Base-by-base conservation (phyloP, 2,329 filamentous ascomycete species). In the Coleophoma cylindrospora region DNA sequence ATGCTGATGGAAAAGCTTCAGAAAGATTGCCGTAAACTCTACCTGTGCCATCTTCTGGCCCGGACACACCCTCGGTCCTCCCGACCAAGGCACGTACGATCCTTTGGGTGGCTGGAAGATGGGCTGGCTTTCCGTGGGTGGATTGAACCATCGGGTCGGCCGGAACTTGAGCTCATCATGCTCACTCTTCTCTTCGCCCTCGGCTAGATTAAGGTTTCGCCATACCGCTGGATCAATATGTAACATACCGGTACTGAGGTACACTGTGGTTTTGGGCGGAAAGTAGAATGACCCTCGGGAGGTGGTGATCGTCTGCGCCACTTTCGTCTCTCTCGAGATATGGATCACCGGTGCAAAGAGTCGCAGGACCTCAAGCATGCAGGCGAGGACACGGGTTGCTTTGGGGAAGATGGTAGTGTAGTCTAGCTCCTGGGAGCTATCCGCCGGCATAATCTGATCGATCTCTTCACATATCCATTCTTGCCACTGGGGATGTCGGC, bases 221-320 rank as follows among this genome's bases (percentile, higher is more conserved):
- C 56, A 60, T 40, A 55, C 54, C 2, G 37, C 40, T 9, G 54
- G 50, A 4, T 46, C 34, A 1, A 50, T 51, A 17, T 56, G 47
- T 12, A 58, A 32, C 11, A 43, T 49, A 10, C 45, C 37, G 2
- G 46, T 9, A 14, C 27, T 43, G 17, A 43, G 2, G 8, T 65
- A 71, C 27, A 82, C 64, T 47, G 69, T 64, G 6, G 66, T 67
- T 33, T 65, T 65, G 14, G 54, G 43, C 10, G 78, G 78, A 40
- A 83, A 80, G 45, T 71, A 71, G 53, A 76, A 63, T 22, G 81
- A 72, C 0, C 79, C 77, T 3, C 76, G 74, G 15, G 79, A 66
- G 14, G 82, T 60, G 34, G 79, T 74, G n/a, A 83, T 69, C 40
- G 76, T 73, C 57, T 76, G 33, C 66, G 63, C 57, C 57, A 36